phyloP scores from a whole-genome alignment of 768 basidiomycete species.

The Dioszegia aurantiaca region DNA sequence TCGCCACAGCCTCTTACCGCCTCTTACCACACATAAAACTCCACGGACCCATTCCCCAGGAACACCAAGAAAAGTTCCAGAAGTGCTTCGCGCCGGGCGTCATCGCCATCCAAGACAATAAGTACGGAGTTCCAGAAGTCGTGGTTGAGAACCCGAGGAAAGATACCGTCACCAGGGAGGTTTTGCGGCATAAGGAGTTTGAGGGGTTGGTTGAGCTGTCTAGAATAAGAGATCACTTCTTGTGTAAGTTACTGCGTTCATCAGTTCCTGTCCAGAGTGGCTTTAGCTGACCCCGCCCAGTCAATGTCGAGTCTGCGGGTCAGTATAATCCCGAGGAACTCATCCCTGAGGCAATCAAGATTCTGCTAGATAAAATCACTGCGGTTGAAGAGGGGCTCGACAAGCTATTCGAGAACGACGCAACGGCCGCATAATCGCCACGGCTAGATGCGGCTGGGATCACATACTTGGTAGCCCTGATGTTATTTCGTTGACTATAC shows the following conservation, averaged over 20 bases:
- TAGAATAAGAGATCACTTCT: slow-evolving; percentile 84
- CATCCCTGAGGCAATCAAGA: slow-evolving; percentile 71
- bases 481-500: slow-evolving; percentile 3
- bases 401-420: slow-evolving; percentile 33
- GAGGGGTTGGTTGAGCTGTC: slow-evolving; percentile 75
- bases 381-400: slow-evolving; percentile 46
- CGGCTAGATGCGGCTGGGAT: no score
- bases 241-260: slow-evolving; percentile 68
- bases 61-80: slow-evolving; percentile 76
- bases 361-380: slow-evolving; percentile 75
- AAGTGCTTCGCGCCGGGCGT: slow-evolving; percentile 74
- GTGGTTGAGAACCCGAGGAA: slow-evolving; percentile 63
- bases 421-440: slow-evolving; percentile 9
- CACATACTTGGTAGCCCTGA: background rate
- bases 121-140: slow-evolving; percentile 57
- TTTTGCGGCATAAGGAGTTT: slow-evolving; percentile 87
- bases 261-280: background rate
- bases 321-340: slow-evolving; percentile 81
- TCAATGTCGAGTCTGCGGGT: slow-evolving; percentile 86
- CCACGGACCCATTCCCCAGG: slow-evolving; percentile 69
- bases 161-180: slow-evolving; percentile 89
- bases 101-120: slow-evolving; percentile 49
- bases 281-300: slow-evolving; percentile 54
- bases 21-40: slow-evolving; percentile 77
- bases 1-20: slow-evolving; percentile 94